Base-by-base conservation (phyloP, 2,329 filamentous ascomycete genomes). In the Rutstroemia sp. region DNA sequence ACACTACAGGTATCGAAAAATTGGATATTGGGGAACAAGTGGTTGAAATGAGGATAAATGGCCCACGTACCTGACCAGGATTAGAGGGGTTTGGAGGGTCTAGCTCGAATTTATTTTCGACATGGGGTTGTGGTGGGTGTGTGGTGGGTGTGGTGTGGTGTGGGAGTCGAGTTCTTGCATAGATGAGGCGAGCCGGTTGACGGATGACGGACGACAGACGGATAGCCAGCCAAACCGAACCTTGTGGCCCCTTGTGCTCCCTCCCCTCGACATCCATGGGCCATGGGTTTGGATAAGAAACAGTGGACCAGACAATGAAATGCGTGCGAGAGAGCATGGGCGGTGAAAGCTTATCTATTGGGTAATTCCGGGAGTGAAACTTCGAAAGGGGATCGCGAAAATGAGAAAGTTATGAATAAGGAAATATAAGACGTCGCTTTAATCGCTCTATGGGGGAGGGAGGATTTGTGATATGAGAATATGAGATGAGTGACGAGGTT, bases 331-430 rank as follows among this genome's bases (percentile, higher is more conserved):
- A 23, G 3, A 16, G n/a, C 23, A 42, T 49, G 45, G n/a, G 19
- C n/a, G 41, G n/a, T 14, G 37, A 21, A 54, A 49, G 52, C 52
- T 54, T 54, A 54, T 54, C 52, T 23, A 49, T 49, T 54, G 45
- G 52, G n/a, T 18, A 16, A 16, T 23, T 53, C 51, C 25, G 19
- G 51, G 51, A 9, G 25, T 19, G 49, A 19, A 21, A 19, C 10
- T n/a, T 47, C 8, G 50, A 10, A 23, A 18, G 19, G 23, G 27
- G 27, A 30, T 30, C 27, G 8, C 27, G 27, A 30, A 30, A 30
- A 30, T 30, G 2, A 30, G 3, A 30, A 3, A 12, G 2, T 6
- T 12, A 30, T 30, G 27, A 9, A 46, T 45, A 34, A 52, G 50
- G 25, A 34, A 21, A 50, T 42, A 42, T 39, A 39, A n/a, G 44